A percentile compares a stretch with the other conserved stretches of the same genome.
Conservation (phyloP, 1,139 yeast species). For the Yamadazyma sp. region DNA sequence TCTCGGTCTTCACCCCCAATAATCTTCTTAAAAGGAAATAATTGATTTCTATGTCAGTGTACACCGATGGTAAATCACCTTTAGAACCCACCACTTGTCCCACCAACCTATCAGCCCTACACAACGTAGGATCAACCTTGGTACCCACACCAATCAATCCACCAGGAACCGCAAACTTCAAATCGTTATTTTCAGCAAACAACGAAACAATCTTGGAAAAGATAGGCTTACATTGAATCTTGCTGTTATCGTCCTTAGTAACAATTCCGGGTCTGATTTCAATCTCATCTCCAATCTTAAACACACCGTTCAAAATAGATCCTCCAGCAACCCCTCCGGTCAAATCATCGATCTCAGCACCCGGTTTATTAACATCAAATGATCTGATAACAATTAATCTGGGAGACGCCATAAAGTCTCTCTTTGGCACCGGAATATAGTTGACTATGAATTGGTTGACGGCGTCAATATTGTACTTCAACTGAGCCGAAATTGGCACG, state of each 20-base stretch:
- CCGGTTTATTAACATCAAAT: constrained; percentile 98
- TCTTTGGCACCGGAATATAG: constrained; percentile 91
- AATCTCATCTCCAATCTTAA: constrained; percentile 95
- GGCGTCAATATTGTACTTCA: constrained; percentile 97
- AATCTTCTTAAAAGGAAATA: constrained; percentile 95
- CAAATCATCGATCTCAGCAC: constrained; percentile 94
- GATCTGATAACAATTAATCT: constrained; percentile 96
- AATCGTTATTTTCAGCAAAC: constrained; percentile 96
- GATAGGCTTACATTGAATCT: constrained; percentile 93
- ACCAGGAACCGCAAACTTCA: constrained; percentile 99
- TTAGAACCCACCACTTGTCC: constrained; percentile 99
- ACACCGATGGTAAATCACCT: constrained; percentile 93
- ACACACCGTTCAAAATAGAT: constrained; percentile 93
- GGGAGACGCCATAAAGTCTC: constrained; percentile 94
- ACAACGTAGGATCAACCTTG: constrained; percentile 91
- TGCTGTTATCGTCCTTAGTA: constrained; percentile 89
- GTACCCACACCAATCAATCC: constrained; percentile 99
- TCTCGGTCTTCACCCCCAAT: constrained; percentile 98
- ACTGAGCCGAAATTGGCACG: constrained; percentile 98
- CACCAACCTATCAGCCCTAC: constrained; percentile 98
- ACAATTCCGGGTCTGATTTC: constrained; percentile 99
- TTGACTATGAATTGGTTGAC: constrained; percentile 95
- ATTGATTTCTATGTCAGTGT: constrained; percentile 95
- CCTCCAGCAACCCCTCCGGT: constrained; percentile 99
- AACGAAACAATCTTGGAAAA: constrained; percentile 90